Evolutionary conservation across 805 yeast genomes (phyloP).

Genomic region (Wickerhamiella qilinensis): DNA sequence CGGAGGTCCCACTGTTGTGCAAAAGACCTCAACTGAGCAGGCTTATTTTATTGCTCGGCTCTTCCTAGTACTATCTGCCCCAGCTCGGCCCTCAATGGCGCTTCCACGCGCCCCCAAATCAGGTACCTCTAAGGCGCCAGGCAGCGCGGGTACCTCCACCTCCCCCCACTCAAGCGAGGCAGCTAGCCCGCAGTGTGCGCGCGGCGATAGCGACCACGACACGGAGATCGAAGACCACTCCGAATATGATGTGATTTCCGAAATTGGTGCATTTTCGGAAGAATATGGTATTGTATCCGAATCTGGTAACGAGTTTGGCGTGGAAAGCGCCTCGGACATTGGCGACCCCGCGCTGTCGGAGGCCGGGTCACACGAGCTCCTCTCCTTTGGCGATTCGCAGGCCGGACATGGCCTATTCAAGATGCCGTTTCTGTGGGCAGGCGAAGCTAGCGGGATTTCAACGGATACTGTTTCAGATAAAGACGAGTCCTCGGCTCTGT

Average conservation of each 20-base stretch:
- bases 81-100: no score
- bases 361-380: no score
- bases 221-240: background rate
- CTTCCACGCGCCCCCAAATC: background rate
- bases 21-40: no score
- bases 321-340: background rate
- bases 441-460: no score
- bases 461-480: no score
- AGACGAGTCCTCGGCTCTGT: no score
- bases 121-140: background rate
- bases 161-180: background rate
- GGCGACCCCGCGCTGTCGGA: background rate
- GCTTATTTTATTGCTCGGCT: no score
- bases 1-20: no score
- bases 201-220: background rate
- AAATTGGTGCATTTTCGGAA: background rate
- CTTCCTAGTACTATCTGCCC: no score
- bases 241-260: background rate
- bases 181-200: background rate
- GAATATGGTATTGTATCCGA: background rate
- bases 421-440: no score
- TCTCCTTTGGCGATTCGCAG: background rate
- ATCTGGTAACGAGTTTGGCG: background rate
- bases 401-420: background rate
- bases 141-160: no score